Conservation (phyloP, 2,329 filamentous ascomycete genomes). For the Neofusicoccum ribis region DNA sequence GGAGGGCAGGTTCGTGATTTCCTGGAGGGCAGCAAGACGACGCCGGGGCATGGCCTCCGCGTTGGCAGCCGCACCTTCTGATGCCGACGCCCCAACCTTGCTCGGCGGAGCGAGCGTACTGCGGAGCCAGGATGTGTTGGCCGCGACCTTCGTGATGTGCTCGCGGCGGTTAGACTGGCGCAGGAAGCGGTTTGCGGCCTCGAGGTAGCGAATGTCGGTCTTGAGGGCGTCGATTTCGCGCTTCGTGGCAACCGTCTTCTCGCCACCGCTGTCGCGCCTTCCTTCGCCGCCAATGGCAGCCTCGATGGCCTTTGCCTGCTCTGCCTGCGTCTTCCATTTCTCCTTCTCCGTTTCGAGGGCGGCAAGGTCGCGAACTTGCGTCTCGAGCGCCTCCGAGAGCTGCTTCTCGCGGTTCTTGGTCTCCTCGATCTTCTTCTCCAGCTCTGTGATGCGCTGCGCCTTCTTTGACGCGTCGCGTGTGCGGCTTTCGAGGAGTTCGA, state of each 20-base stretch:
- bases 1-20: slow-evolving; percentile 7
- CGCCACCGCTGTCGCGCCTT: slow-evolving; percentile 10
- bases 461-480: slow-evolving; percentile 83
- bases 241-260: slow-evolving; percentile 20
- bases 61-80: background rate
- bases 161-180: slow-evolving; percentile 16
- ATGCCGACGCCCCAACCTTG: background rate
- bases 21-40: slow-evolving; percentile 10
- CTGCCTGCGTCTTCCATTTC: slow-evolving; percentile 18
- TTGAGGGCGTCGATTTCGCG: slow-evolving; percentile 20
- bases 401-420: slow-evolving; percentile 12
- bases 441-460: slow-evolving; percentile 41
- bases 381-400: slow-evolving; percentile 16
- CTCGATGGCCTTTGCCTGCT: slow-evolving; percentile 17
- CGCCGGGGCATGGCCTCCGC: slow-evolving; percentile 2
- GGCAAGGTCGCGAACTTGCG: slow-evolving; percentile 13
- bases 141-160: background rate
- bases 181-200: slow-evolving; percentile 18
- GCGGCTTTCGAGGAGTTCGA: slow-evolving; percentile 85
- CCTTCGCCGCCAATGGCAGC: slow-evolving; percentile 12
- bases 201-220: slow-evolving; percentile 15
- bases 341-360: slow-evolving; percentile 20
- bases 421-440: slow-evolving; percentile 18
- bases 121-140: slow-evolving; percentile 13
- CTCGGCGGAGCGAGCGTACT: background rate